phyloP scores from a whole-genome alignment of 176 grass and related monocot species.

The Juncus inflexus region DNA sequence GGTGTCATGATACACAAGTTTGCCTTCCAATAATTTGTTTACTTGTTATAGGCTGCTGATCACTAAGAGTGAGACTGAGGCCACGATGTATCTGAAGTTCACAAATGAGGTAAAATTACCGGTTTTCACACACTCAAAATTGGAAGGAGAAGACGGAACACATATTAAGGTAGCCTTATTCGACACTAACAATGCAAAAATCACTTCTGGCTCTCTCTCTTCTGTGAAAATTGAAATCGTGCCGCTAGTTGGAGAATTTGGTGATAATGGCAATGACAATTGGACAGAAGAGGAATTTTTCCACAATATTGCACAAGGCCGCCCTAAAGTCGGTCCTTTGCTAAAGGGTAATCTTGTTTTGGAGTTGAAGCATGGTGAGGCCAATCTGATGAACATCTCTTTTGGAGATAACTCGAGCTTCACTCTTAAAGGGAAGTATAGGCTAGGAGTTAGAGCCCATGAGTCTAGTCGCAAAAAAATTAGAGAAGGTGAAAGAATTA shows the following conservation, averaged over 20 bases:
- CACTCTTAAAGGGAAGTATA: constrained; percentile 51
- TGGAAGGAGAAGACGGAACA: constrained; percentile 32
- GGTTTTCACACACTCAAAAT: constrained; percentile 37
- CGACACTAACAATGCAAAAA: constrained; percentile 1
- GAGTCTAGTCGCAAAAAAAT: constrained; percentile 30
- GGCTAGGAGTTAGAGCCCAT: constrained; percentile 43
- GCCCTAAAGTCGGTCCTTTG: constrained; percentile 40
- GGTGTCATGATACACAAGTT: too few relatives aligned
- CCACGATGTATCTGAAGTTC: background rate
- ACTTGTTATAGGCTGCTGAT: too few relatives aligned
- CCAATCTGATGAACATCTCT: constrained; percentile 33
- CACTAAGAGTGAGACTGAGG: too few relatives aligned
- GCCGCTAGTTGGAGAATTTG: constrained; percentile 50
- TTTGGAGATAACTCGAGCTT: constrained; percentile 66
- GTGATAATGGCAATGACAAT: constrained; percentile 35
- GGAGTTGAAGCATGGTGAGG: constrained; percentile 41
- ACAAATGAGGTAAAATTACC: constrained; percentile 26
- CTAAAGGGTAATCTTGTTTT: constrained; percentile 37
- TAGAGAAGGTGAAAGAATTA: background rate
- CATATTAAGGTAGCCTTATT: constrained; percentile 40
- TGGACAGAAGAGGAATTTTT: constrained; percentile 43
- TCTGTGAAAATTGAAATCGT: constrained; percentile 43
- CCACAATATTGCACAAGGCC: constrained; percentile 36
- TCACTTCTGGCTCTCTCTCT: constrained; percentile 41
- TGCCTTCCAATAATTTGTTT: too few relatives aligned